Percentiles rank a stretch among this genome's conserved stretches.
Evolutionary conservation across 73 alveolate species (phyloP).

Genomic region (Tetrahymena thermophila): DNA sequence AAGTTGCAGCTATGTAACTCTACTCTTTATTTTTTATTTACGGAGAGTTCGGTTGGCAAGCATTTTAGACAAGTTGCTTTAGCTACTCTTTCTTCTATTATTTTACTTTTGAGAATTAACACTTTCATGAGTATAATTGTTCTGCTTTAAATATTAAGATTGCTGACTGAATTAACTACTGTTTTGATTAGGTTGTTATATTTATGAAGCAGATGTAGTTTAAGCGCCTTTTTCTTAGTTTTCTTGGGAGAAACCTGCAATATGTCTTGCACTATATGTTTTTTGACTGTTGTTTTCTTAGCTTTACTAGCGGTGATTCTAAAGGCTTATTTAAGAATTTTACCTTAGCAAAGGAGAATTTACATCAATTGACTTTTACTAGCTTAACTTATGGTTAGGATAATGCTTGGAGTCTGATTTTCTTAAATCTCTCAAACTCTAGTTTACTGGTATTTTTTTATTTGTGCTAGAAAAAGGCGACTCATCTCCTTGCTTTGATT

Average conservation of each 20-base stretch:
- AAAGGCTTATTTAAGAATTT: neutral
- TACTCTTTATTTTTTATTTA: neutral
- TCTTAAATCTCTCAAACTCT: neutral
- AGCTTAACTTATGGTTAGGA: neutral
- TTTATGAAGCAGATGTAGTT: neutral
- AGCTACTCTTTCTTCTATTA: neutral
- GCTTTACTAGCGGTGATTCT: neutral
- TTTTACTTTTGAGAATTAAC: neutral
- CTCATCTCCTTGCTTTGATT: neutral
- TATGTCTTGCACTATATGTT: neutral
- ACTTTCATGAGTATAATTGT: neutral
- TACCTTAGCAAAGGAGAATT: neutral
- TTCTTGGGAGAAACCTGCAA: neutral
- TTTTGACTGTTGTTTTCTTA: neutral
- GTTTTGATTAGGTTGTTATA: neutral
- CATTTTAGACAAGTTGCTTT: neutral
- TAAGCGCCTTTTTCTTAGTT: neutral
- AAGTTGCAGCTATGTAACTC: neutral
- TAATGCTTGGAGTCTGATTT: neutral
- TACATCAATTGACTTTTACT: neutral
- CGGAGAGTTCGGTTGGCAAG: neutral
- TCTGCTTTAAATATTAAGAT: neutral
- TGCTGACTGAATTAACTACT: neutral
- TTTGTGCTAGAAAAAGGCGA: neutral
- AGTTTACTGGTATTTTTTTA: neutral